Percentiles rank a stretch among this genome's conserved stretches.
Conservation (phyloP, 306 rosid genomes). For the Sindora glabra region DNA sequence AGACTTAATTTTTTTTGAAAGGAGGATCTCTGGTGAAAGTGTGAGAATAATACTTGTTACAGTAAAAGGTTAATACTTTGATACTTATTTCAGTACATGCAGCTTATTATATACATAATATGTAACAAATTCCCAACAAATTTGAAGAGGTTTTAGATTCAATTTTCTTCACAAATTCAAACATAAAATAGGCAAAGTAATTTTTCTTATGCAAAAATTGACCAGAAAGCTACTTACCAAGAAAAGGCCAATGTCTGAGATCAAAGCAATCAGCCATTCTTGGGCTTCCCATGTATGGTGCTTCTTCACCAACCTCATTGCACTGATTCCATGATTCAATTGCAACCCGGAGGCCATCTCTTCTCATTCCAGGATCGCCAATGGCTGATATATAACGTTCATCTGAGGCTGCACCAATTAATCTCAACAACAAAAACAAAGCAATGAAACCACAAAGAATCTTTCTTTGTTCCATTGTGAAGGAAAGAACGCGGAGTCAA, state of each 20-base stretch:
- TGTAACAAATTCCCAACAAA: no score
- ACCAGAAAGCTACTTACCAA: background rate
- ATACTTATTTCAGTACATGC: no score
- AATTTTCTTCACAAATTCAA: background rate
- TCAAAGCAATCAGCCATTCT: conserved; percentile 53
- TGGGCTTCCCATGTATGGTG: conserved; percentile 47
- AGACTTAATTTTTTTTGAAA: no score
- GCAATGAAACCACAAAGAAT: background rate
- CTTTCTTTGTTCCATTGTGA: background rate
- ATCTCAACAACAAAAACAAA: background rate
- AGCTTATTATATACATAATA: no score
- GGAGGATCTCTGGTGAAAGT: no score
- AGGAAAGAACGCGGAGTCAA: no score
- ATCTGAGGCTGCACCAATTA: background rate
- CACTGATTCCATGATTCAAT: conserved; percentile 69
- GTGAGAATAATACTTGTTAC: no score
- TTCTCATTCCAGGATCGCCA: conserved; percentile 52
- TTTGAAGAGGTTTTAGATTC: no score
- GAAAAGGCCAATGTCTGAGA: no score
- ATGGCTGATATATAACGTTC: conserved; percentile 27
- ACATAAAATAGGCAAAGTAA: no score
- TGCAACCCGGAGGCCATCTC: conserved; percentile 43
- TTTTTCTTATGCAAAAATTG: no score
- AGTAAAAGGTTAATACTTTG: no score
- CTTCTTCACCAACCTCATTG: conserved; percentile 58